These are phyloP conservation scores for Paraphaeosphaeria sporulosa DNA, from an alignment of 2,329 filamentous ascomycete genomes.

Conservation along the genomic window DNA sequence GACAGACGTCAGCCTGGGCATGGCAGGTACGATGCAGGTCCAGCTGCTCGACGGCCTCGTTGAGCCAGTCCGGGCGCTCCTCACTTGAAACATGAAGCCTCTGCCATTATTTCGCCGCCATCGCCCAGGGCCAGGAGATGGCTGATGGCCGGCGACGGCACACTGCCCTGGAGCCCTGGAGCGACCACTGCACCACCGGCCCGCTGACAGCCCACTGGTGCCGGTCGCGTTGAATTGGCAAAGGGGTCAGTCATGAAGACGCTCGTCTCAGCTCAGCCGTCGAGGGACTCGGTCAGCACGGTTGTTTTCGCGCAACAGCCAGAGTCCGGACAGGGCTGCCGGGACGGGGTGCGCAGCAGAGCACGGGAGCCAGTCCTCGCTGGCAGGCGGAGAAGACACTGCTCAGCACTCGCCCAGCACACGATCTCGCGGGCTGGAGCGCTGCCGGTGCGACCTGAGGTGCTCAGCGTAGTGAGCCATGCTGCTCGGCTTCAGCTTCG, in stretches of 20 bases:
- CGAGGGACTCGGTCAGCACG: conserved; percentile 3
- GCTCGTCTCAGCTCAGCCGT: conserved; percentile 13
- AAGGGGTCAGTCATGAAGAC: background rate
- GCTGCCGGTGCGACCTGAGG: conserved; percentile 5
- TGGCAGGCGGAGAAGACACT: background rate
- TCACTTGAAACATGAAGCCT: conserved; percentile 9
- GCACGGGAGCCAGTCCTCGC: too few species aligned
- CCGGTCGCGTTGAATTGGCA: background rate
- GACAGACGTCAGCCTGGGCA: background rate
- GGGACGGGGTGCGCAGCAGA: too few species aligned
- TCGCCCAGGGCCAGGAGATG: background rate
- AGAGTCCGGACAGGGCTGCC: conserved; percentile 4
- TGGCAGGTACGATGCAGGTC: conserved; percentile 8
- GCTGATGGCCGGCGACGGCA: background rate
- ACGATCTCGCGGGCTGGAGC: too few species aligned
- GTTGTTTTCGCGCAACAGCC: background rate
- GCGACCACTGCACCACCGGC: conserved; percentile 1
- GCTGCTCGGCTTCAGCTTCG: background rate
- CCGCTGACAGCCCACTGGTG: background rate
- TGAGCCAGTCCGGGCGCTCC: background rate
- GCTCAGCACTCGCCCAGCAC: background rate
- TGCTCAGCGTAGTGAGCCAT: background rate
- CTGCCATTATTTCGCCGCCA: conserved; percentile 2
- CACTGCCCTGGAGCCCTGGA: background rate
- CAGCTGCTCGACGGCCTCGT: background rate